Conservation (phyloP, 2,329 filamentous ascomycete genomes). For the Xylariaceae sp. region DNA sequence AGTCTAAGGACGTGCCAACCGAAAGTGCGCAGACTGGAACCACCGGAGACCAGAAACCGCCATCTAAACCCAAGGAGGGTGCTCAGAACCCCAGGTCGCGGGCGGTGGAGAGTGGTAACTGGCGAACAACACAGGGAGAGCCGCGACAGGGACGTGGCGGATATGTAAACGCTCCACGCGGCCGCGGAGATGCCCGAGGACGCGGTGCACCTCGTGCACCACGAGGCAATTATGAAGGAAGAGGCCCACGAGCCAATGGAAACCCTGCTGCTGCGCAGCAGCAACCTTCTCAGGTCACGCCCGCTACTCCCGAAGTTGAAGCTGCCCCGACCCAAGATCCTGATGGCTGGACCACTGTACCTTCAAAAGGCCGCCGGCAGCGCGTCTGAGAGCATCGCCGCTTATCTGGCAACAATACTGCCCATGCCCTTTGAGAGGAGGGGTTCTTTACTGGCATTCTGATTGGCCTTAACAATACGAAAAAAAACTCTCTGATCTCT, state of each 20-base stretch:
- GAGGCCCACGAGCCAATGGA: slow-evolving; percentile 48
- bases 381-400: slow-evolving; percentile 10
- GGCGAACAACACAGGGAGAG: slow-evolving; percentile 52
- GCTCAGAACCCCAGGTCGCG: slow-evolving; percentile 49
- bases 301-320: slow-evolving; percentile 30
- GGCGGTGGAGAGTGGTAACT: slow-evolving; percentile 56
- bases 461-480: slow-evolving; percentile 25
- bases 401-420: slow-evolving; percentile 24
- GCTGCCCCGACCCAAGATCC: slow-evolving; percentile 46
- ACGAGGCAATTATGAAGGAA: slow-evolving; percentile 44
- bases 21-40: slow-evolving; percentile 30
- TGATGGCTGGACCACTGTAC: slow-evolving; percentile 62
- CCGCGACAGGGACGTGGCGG: slow-evolving; percentile 37
- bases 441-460: slow-evolving; percentile 24
- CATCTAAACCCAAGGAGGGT: slow-evolving; percentile 42
- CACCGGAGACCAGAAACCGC: slow-evolving; percentile 47
- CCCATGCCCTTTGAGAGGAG: slow-evolving; percentile 22
- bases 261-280: slow-evolving; percentile 34
- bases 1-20: slow-evolving; percentile 10
- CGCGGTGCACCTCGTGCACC: slow-evolving; percentile 42
- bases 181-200: slow-evolving; percentile 36
- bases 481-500: slow-evolving; percentile 23
- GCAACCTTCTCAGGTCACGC: slow-evolving; percentile 24
- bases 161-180: slow-evolving; percentile 33
- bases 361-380: slow-evolving; percentile 38